Evolutionary conservation across 2,329 filamentous ascomycete genomes (phyloP).

Genomic region (Chaetomiaceae sp.): DNA sequence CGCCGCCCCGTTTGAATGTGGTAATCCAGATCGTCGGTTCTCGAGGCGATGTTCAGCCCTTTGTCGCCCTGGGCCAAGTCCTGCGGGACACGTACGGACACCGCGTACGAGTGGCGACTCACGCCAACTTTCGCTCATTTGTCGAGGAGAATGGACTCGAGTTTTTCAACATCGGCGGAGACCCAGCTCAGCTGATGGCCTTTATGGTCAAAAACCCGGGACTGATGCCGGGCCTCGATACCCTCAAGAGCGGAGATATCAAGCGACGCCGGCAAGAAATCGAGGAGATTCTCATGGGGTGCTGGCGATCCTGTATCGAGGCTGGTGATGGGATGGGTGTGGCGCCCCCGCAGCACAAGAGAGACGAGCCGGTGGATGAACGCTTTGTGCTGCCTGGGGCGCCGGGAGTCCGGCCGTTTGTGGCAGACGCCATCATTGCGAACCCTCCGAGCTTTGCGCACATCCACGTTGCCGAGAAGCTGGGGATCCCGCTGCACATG

Average conservation of each 20-base stretch:
- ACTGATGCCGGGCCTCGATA: slow-evolving; percentile 76
- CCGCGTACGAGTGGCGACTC: slow-evolving; percentile 68
- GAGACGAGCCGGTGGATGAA: slow-evolving; percentile 48
- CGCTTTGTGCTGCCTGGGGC: slow-evolving; percentile 41
- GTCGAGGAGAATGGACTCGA: slow-evolving; percentile 67
- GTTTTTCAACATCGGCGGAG: slow-evolving; percentile 72
- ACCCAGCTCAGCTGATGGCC: slow-evolving; percentile 72
- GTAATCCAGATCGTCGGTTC: slow-evolving; percentile 73
- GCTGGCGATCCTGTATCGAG: slow-evolving; percentile 82
- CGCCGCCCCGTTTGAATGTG: slow-evolving; percentile 59
- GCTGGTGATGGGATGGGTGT: slow-evolving; percentile 61
- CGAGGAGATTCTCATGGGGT: slow-evolving; percentile 73
- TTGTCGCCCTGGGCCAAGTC: slow-evolving; percentile 63
- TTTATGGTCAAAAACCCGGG: slow-evolving; percentile 91
- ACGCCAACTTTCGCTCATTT: slow-evolving; percentile 62
- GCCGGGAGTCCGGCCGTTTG: slow-evolving; percentile 56
- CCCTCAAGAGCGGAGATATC: slow-evolving; percentile 71
- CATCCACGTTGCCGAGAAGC: slow-evolving; percentile 68
- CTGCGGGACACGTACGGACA: slow-evolving; percentile 63
- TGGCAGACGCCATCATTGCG: slow-evolving; percentile 76
- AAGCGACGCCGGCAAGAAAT: slow-evolving; percentile 70
- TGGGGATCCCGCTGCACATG: slow-evolving; percentile 71
- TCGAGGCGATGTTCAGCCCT: slow-evolving; percentile 71
- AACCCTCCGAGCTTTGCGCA: slow-evolving; percentile 76
- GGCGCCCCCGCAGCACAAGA: slow-evolving; percentile 42